Evolutionary conservation across 2,329 filamentous ascomycete species (phyloP).

Genomic region (Colletotrichum simmondsii): DNA sequence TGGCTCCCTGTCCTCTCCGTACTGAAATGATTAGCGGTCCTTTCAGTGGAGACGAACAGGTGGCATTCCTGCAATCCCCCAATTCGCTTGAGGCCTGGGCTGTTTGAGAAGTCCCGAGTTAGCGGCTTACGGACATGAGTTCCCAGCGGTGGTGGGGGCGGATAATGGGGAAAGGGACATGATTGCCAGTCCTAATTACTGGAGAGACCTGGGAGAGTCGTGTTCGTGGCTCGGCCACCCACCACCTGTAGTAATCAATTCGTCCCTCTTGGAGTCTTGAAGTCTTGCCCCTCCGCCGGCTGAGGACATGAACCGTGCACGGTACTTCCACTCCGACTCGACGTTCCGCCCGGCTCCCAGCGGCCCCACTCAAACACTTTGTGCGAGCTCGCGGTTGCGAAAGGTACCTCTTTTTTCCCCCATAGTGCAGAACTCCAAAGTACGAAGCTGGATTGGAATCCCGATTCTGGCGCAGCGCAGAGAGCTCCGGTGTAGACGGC

Average conservation of each 20-base stretch:
- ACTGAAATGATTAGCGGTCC: slow-evolving; percentile 26
- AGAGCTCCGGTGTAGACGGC: not conserved
- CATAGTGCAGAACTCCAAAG: not conserved
- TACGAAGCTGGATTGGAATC: not conserved
- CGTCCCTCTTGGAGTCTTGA: not conserved
- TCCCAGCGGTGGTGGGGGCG: not conserved
- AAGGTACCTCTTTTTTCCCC: not conserved
- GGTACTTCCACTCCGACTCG: not conserved
- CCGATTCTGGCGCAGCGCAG: not conserved
- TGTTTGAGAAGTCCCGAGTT: slow-evolving; percentile 20
- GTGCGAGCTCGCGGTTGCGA: not conserved
- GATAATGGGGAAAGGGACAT: not conserved
- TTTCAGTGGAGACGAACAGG: slow-evolving; percentile 6
- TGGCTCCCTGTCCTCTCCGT: slow-evolving; percentile 4
- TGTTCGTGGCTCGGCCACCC: not conserved
- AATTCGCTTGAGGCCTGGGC: slow-evolving; percentile 18
- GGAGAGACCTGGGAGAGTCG: not conserved
- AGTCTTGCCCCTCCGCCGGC: not conserved
- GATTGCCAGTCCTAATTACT: not conserved
- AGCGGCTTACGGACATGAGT: not conserved
- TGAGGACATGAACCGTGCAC: not conserved
- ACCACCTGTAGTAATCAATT: not conserved
- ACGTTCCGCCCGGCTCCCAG: not conserved
- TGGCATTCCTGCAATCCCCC: slow-evolving; percentile 18
- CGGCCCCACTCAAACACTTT: not conserved